Base-by-base conservation (phyloP, 140 eudicot species). In the Anethum foeniculum region DNA sequence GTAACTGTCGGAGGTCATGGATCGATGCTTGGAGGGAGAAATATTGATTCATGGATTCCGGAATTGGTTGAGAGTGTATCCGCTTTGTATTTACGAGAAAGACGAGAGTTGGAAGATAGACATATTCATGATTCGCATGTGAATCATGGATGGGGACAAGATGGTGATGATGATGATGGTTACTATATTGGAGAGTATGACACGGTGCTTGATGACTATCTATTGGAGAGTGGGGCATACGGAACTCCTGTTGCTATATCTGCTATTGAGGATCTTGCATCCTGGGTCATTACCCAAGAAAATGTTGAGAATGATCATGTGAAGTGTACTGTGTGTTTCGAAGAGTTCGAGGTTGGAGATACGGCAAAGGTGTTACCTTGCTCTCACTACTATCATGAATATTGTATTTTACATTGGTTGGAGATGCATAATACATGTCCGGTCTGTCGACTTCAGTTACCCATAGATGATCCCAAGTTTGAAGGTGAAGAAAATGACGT, bases 381-480 rank as follows among this genome's bases (percentile, higher is more conserved):
- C 81, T 87, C 87, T 72, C 98, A 93, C 80, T 85, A 87, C 71
- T 93, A 90, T 43, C 98, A 93, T 65, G 78, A 83, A 0, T 90
- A 87, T n/a, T 93, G 98, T 48, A 93, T 93, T 39, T 2, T 88
- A 30, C 92, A 96, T 5, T 93, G 97, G 98, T 79, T 93, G 80
- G 77, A 54, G 23, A 38, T 82, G 0, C 90, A 88, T 58, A 87
- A 91, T 71, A 87, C 97, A 0, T 91, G 98, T 46, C 97, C 98
- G 0, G 94, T 93, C n/a, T 93, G 97, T 46, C 93, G 97, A 5
- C 83, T 73, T 58, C 86, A 80, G 84, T 82, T 93, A 56, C 86
- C 60, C 1, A 9, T n/a, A 77, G 90, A 89, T 18, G 81, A 64
- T 0, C 30, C 9, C 21, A 32, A 60, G 21, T 25, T 6, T 1